phyloP scores from a whole-genome alignment of 345 rosid genomes.

The Pugionium cornutum region DNA sequence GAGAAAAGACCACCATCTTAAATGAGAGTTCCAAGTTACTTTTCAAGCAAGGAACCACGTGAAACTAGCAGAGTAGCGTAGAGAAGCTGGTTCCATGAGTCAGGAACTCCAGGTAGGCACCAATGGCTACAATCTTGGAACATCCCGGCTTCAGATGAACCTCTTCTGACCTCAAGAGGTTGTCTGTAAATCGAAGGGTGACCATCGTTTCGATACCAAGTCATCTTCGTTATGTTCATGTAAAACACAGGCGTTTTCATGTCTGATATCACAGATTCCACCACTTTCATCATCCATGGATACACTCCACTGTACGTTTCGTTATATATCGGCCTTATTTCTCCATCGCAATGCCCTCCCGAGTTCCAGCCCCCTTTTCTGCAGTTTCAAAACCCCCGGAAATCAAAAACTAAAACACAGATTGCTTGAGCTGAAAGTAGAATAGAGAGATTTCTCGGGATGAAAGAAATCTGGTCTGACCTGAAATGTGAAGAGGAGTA shows the following conservation, averaged over 20 bases:
- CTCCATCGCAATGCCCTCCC: slow-evolving; percentile 61
- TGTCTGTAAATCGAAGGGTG: slow-evolving; percentile 70
- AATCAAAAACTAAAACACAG: neutral
- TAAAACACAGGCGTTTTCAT: slow-evolving; percentile 73
- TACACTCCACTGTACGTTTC: slow-evolving; percentile 44
- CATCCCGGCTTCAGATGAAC: slow-evolving; percentile 32
- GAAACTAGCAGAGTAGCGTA: slow-evolving; percentile 55
- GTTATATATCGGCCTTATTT: slow-evolving; percentile 48
- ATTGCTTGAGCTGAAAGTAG: neutral
- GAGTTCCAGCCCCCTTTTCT: slow-evolving; percentile 67
- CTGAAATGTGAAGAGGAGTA: slow-evolving; percentile 86
- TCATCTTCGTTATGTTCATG: slow-evolving; percentile 72
- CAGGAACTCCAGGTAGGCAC: slow-evolving; percentile 86
- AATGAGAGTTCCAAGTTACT: slow-evolving; percentile 21
- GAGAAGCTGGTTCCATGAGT: slow-evolving; percentile 75
- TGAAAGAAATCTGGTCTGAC: slow-evolving; percentile 19
- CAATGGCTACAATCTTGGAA: slow-evolving; percentile 80
- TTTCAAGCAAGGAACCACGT: slow-evolving; percentile 35
- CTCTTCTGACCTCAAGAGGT: slow-evolving; percentile 19
- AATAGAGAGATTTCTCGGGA: neutral
- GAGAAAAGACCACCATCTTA: neutral
- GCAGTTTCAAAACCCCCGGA: slow-evolving; percentile 6
- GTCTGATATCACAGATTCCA: slow-evolving; percentile 60
- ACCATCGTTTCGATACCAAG: slow-evolving; percentile 65
- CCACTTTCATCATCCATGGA: slow-evolving; percentile 74